Conservation (phyloP, 139 green algal genomes). For the Raphidocelis subcapitata region DNA sequence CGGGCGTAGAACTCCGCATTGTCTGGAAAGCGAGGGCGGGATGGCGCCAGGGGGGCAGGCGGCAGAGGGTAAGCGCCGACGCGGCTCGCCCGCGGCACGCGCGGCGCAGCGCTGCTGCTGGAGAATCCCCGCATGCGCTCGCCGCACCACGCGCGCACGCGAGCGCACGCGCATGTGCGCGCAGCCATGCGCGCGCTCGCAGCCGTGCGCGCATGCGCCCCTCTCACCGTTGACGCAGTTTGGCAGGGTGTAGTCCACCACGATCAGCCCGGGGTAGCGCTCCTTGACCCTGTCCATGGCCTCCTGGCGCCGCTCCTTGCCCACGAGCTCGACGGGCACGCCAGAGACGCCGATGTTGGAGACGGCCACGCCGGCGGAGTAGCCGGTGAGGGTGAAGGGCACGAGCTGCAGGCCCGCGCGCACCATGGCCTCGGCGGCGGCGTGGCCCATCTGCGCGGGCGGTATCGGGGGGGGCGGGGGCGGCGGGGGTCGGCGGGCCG, state of each 20-base stretch:
- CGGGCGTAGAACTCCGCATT: constrained; percentile 89
- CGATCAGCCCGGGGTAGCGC: constrained; percentile 63
- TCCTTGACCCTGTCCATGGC: constrained; percentile 25
- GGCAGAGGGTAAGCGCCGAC: too few relatives aligned
- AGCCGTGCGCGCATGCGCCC: too few relatives aligned
- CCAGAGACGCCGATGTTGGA: constrained; percentile 35
- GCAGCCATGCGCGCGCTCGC: too few relatives aligned
- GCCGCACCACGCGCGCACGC: too few relatives aligned
- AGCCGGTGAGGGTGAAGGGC: constrained; percentile 73
- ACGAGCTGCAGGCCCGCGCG: constrained; percentile 79
- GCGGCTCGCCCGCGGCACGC: too few relatives aligned
- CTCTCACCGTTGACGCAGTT: constrained; percentile 33
- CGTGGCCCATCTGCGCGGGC: constrained; percentile 81
- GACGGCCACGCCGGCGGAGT: constrained; percentile 36
- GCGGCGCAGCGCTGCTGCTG: too few relatives aligned
- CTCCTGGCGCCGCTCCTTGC: constrained; percentile 30
- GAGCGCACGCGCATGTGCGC: too few relatives aligned
- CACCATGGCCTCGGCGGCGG: constrained; percentile 84
- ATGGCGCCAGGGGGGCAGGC: too few relatives aligned
- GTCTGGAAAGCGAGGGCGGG: constrained; percentile 37
- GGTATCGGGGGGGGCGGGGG: neutral
- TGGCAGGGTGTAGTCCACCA: constrained; percentile 98
- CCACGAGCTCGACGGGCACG: constrained; percentile 36
- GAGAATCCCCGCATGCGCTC: too few relatives aligned
- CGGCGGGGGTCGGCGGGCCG: neutral